These are phyloP conservation scores for Aspergillus sp. DNA, from an alignment of 2,329 filamentous ascomycete genomes.

Conservation along the genomic window DNA sequence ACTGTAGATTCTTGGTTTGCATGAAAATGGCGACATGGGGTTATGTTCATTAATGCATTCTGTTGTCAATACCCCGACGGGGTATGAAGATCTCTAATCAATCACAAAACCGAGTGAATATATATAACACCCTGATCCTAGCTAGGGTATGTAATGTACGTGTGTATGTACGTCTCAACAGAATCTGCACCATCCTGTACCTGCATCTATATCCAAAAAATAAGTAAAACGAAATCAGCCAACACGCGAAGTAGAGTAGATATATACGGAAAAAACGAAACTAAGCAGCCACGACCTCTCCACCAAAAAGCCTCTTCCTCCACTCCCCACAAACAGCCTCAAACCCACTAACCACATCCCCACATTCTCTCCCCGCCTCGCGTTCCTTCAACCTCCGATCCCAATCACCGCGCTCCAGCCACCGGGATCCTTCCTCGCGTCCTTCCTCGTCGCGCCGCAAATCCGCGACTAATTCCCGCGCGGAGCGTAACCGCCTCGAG, in stretches of 20 bases:
- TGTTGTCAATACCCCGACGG: too few relatives aligned
- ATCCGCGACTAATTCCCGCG: conserved; percentile 77
- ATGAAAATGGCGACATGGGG: too few relatives aligned
- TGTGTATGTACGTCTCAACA: too few relatives aligned
- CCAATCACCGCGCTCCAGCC: conserved; percentile 78
- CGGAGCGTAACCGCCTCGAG: conserved; percentile 67
- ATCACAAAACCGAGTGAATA: too few relatives aligned
- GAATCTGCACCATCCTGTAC: too few relatives aligned
- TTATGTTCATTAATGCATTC: too few relatives aligned
- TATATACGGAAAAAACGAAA: too few relatives aligned
- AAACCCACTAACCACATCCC: conserved; percentile 84
- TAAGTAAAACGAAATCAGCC: not conserved
- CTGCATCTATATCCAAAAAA: not conserved
- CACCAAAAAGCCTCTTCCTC: conserved; percentile 64
- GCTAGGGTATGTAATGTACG: too few relatives aligned
- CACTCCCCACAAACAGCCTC: conserved; percentile 82
- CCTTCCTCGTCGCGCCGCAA: conserved; percentile 75
- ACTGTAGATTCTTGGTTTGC: too few relatives aligned
- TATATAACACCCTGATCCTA: too few relatives aligned
- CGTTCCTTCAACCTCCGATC: conserved; percentile 64
- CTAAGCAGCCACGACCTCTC: conserved; percentile 21
- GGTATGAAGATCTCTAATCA: too few relatives aligned
- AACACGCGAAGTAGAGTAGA: conserved; percentile 15
- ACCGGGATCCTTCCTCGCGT: conserved; percentile 71
- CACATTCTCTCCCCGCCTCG: conserved; percentile 75